phyloP scores from a whole-genome alignment of 2,329 filamentous ascomycete genomes.

The Hysterium pulicare region DNA sequence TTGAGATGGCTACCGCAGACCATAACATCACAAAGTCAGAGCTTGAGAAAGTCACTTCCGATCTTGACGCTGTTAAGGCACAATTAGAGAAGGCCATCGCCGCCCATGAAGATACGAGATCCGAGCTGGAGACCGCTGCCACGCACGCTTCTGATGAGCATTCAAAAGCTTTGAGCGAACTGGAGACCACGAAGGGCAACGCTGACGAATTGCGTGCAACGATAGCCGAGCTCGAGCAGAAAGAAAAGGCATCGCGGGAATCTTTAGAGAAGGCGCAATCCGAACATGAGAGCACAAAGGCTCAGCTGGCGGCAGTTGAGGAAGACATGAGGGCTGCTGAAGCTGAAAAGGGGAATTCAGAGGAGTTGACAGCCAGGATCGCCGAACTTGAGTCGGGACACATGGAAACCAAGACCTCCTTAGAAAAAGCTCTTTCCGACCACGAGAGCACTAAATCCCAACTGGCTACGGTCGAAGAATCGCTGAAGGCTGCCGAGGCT shows the following conservation, averaged over 20 bases:
- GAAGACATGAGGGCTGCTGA: slow-evolving; percentile 21
- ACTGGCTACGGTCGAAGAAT: slow-evolving; percentile 8
- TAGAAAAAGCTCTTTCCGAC: slow-evolving; percentile 6
- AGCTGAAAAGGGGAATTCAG: slow-evolving; percentile 22
- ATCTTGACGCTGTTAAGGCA: slow-evolving; percentile 9
- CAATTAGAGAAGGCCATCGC: slow-evolving; percentile 8
- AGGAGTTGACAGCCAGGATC: slow-evolving; percentile 24
- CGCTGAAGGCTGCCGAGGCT: slow-evolving; percentile 7
- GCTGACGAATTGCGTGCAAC: slow-evolving; percentile 22
- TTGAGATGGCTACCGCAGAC: slow-evolving; percentile 8
- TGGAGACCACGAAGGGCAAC: slow-evolving; percentile 23
- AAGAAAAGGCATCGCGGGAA: background rate
- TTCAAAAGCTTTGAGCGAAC: slow-evolving; percentile 7
- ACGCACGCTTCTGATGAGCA: background rate
- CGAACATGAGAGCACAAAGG: slow-evolving; percentile 20
- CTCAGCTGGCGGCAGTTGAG: slow-evolving; percentile 18
- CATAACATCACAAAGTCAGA: slow-evolving; percentile 13
- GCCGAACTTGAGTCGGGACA: slow-evolving; percentile 10
- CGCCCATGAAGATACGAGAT: slow-evolving; percentile 5
- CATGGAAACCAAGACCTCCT: background rate
- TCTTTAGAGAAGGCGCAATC: slow-evolving; percentile 7
- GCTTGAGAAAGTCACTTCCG: slow-evolving; percentile 10
- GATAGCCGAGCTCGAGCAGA: slow-evolving; percentile 16
- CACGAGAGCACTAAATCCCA: slow-evolving; percentile 12
- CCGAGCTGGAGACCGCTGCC: slow-evolving; percentile 1